These are phyloP conservation scores for Euphorbia schlechtendalii DNA, from an alignment of 441 rosid species.

Conservation along the genomic window DNA sequence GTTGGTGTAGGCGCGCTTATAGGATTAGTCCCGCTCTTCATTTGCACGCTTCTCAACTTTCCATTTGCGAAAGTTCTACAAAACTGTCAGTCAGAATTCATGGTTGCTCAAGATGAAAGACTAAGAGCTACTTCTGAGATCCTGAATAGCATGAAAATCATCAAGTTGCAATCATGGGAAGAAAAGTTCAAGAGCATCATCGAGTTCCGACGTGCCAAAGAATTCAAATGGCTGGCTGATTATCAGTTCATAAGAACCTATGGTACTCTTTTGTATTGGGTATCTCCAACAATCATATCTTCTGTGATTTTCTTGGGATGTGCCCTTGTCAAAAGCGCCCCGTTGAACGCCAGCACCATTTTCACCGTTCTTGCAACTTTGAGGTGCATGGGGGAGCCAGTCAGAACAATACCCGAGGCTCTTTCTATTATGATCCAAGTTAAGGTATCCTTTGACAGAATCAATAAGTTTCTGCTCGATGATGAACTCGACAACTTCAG, in stretches of 20 bases:
- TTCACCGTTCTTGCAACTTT: conserved; percentile 79
- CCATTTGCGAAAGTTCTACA: conserved; percentile 74
- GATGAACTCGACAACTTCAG: conserved; percentile 52
- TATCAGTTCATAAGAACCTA: conserved; percentile 48
- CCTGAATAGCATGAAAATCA: conserved; percentile 77
- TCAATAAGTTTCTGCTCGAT: conserved; percentile 57
- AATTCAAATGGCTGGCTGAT: conserved; percentile 71
- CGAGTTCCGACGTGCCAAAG: conserved; percentile 48
- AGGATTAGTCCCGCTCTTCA: conserved; percentile 60
- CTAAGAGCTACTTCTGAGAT: conserved; percentile 74
- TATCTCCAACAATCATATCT: conserved; percentile 69
- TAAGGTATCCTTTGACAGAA: conserved; percentile 65
- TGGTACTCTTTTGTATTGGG: conserved; percentile 59
- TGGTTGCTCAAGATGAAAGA: conserved; percentile 74
- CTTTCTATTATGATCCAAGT: conserved; percentile 72
- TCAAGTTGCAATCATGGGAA: conserved; percentile 92
- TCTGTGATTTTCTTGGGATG: conserved; percentile 70
- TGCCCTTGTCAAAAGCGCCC: conserved; percentile 49
- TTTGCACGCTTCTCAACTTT: conserved; percentile 58
- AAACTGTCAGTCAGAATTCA: conserved; percentile 62
- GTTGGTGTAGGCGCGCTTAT: conserved; percentile 73
- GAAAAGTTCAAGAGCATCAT: conserved; percentile 64
- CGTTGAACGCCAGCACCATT: conserved; percentile 74
- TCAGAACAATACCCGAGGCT: conserved; percentile 74
- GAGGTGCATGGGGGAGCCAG: conserved; percentile 70